phyloP scores from a whole-genome alignment of 2,329 filamentous ascomycete species.

The Neurospora crassa region DNA sequence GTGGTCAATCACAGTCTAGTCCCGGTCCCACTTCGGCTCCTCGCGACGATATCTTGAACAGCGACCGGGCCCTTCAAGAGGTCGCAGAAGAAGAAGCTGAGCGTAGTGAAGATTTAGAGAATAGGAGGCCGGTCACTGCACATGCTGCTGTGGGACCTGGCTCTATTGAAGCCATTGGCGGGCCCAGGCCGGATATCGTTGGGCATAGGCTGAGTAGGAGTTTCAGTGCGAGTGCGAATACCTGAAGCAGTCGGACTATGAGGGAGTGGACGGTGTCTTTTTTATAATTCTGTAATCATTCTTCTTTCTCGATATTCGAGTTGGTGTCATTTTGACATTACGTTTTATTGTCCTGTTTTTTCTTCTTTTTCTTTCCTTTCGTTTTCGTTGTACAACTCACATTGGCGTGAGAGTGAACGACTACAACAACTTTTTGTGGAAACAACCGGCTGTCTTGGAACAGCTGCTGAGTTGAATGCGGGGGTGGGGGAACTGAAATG shows the following conservation, averaged over 20 bases:
- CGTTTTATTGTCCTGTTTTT: background rate
- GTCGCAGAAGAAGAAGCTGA: background rate
- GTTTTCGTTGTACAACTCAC: background rate
- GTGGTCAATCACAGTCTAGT: background rate
- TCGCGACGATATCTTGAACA: background rate
- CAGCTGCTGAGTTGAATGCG: background rate
- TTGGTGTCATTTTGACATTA: background rate
- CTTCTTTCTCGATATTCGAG: background rate
- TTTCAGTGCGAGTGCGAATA: background rate
- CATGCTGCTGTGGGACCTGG: background rate
- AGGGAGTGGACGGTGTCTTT: background rate
- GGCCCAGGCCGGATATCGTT: background rate
- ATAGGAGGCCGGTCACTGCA: background rate
- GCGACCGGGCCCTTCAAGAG: background rate
- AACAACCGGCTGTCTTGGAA: background rate
- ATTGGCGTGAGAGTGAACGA: background rate
- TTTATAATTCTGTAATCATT: background rate
- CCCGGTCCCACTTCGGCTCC: background rate
- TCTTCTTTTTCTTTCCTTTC: background rate
- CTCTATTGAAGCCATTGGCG: background rate
- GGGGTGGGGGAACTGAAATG: background rate
- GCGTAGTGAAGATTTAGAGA: background rate
- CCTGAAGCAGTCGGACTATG: background rate
- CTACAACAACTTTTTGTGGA: background rate
- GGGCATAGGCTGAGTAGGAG: background rate